Base-by-base conservation (phyloP, 805 yeast species). In the Kodamaea restingae region DNA sequence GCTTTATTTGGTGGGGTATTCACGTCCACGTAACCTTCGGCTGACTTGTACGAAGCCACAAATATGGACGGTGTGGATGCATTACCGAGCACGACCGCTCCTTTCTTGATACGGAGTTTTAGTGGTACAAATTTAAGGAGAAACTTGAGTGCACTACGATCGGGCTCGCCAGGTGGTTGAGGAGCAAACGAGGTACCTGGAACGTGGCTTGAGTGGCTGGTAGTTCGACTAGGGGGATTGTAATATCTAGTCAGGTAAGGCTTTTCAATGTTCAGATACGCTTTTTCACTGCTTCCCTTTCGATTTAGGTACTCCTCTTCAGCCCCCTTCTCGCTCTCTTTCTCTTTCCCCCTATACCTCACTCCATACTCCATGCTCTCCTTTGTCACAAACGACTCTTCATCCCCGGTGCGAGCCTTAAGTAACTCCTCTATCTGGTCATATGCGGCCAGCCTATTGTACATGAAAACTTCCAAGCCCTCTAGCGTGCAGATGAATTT, bases 391-490 rank as follows among this genome's bases (percentile, higher is more conserved):
- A 15, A 5, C 15, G 33, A 9, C 32, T 17, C 21, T 12, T 30
- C 32, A n/a, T 17, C 21, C 11, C 15, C 21, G 12, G 15, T 17
- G 7, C 8, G 4, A 7, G 4, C 24, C 12, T 40, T 33, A 43
- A 73, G 52, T 12, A 56, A 47, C 15, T 73, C 71, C 48, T 80
- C 49, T 11, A 85, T 74, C 38, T 70, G 71, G 31, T 86, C 90
- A 60, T 84, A 93, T 0, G 95, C 90, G 8, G 65, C 66, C 0
- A 86, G 76, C 52, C 93, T 73, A 59, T 93, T 93, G 60, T 85
- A 91, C 41, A 84, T 63, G 56, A 88, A 93, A 33, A 84, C 61
- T 57, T 93, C 98, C 3, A 86, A 53, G 1, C 98, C 98, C 37
- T 80, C 83, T 7, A 84, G 60, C 15, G 75, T 71, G 2, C 88